Conservation (phyloP, 2,329 filamentous ascomycete species). For the Aulographum hederae region DNA sequence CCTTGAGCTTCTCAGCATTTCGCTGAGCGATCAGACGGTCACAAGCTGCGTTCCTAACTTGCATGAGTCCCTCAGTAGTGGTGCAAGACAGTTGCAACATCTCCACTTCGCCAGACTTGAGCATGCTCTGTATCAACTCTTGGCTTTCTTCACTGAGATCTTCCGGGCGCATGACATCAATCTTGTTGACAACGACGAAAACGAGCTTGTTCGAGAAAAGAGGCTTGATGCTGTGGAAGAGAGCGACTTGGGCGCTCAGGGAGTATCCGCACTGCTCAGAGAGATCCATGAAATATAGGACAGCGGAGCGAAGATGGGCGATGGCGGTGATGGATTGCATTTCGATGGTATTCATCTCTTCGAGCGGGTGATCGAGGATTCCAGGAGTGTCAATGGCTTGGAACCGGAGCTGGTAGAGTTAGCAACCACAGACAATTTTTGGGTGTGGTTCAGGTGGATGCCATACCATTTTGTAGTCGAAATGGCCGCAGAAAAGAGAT, state of each 20-base stretch:
- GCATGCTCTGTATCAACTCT: slow-evolving; percentile 56
- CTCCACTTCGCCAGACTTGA: slow-evolving; percentile 81
- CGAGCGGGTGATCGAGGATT: slow-evolving; percentile 89
- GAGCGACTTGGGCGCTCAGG: slow-evolving; percentile 76
- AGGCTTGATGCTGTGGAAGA: slow-evolving; percentile 93
- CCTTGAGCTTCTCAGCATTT: slow-evolving; percentile 88
- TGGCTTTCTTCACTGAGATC: slow-evolving; percentile 68
- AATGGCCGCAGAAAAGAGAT: slow-evolving; percentile 91
- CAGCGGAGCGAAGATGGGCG: slow-evolving; percentile 84
- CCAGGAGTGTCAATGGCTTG: slow-evolving; percentile 97
- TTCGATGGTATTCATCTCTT: slow-evolving; percentile 99
- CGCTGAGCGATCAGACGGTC: slow-evolving; percentile 84
- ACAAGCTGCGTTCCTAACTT: slow-evolving; percentile 88
- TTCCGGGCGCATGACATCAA: slow-evolving; percentile 75
- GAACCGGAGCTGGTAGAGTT: too few species aligned
- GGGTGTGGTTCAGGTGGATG: too few species aligned
- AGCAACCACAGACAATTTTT: too few species aligned
- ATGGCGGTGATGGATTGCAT: slow-evolving; percentile 98
- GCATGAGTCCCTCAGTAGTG: slow-evolving; percentile 82
- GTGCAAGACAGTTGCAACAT: slow-evolving; percentile 87
- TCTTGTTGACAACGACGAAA: slow-evolving; percentile 96
- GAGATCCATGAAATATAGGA: slow-evolving; percentile 96
- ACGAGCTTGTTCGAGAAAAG: slow-evolving; percentile 95
- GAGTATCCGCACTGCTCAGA: slow-evolving; percentile 95
- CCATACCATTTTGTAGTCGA: slow-evolving; percentile 93